Percentiles rank a stretch among this genome's conserved stretches.
These are phyloP conservation scores for Hypoxylon sp. DNA, from an alignment of 2,329 filamentous ascomycete species.

Conservation along the genomic window DNA sequence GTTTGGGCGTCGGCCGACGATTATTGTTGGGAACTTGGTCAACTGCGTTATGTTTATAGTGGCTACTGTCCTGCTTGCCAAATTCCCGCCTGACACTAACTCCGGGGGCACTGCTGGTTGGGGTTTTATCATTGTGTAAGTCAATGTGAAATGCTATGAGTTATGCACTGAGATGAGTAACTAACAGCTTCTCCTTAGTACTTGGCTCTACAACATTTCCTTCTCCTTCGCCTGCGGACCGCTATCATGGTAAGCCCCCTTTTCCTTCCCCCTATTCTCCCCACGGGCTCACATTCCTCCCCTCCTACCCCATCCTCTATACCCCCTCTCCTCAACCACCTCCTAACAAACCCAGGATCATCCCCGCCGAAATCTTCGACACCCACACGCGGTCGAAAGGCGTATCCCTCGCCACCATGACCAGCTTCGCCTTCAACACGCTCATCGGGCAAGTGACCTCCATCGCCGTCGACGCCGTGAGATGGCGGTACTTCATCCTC, in stretches of 20 bases:
- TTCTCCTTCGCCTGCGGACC: slow-evolving; percentile 81
- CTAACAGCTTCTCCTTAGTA: slow-evolving; percentile 59
- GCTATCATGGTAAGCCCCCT: slow-evolving; percentile 59
- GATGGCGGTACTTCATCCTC: slow-evolving; percentile 71
- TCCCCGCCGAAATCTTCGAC: slow-evolving; percentile 82
- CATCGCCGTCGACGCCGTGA: slow-evolving; percentile 66
- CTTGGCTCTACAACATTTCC: slow-evolving; percentile 85
- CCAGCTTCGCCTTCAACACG: slow-evolving; percentile 79
- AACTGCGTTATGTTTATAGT: slow-evolving; percentile 82
- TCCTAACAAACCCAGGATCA: slow-evolving; percentile 64
- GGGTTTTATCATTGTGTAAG: slow-evolving; percentile 78
- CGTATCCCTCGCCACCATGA: slow-evolving; percentile 81
- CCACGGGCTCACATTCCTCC: not conserved
- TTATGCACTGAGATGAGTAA: not conserved
- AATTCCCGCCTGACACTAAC: slow-evolving; percentile 72
- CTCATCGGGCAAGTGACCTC: slow-evolving; percentile 59
- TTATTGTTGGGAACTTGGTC: slow-evolving; percentile 79
- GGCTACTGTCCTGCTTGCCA: slow-evolving; percentile 66
- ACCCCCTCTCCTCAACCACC: not conserved
- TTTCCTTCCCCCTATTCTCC: not conserved
- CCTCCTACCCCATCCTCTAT: not conserved
- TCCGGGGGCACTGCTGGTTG: slow-evolving; percentile 71
- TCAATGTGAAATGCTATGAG: not conserved
- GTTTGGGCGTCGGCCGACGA: slow-evolving; percentile 78
- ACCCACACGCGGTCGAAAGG: slow-evolving; percentile 81